Base-by-base conservation (phyloP, 2,329 filamentous ascomycete genomes). In the Alternaria gansuensis region DNA sequence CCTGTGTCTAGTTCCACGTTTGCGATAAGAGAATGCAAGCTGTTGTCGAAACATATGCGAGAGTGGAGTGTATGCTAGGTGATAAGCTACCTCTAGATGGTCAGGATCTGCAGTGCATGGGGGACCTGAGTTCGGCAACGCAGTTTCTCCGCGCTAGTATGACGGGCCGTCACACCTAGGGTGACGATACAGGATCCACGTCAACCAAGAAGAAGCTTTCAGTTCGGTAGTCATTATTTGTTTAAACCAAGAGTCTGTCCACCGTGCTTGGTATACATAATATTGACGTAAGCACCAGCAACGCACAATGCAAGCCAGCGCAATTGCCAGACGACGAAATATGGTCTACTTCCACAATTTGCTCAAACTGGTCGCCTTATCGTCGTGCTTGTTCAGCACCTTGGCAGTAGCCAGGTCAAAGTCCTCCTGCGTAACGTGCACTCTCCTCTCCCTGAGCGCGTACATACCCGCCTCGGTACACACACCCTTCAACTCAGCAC, bases 381-480 rank as follows among this genome's bases (percentile, higher is more conserved):
- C 95, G 75, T 98, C 95, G 78, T 98, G 95, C 86, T 97, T 98
- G 87, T 99, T 98, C 77, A 99, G 86, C 61, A 99, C 94, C 90
- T 99, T 99, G 77, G 95, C 95, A 6, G 95, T 99, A 33, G 95
- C 95, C 63, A 99, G 85, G 79, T 99, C 95, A 78, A 99, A 99
- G 81, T 99, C 95, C 81, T 99, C 95, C 79, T 99, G 95, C 36
- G 95, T 99, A 67, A 99, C 95, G 78, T 99, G 95, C 59, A 99
- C 94, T 81, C 95, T 89, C 76, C 95, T 86, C 82, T 99, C 95
- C 70, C 95, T 89, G 65, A 99, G 84, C 13, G 95, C 95, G 76
- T 95, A 99, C 95, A 99, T 99, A 72, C 95, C 95, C 3, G 95
- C 93, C 80, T 99, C 95, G 44, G 95, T 99, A 79, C 95, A 99